Evolutionary conservation across 2,329 filamentous ascomycete genomes (phyloP).

Genomic region (Thelonectria olida): DNA sequence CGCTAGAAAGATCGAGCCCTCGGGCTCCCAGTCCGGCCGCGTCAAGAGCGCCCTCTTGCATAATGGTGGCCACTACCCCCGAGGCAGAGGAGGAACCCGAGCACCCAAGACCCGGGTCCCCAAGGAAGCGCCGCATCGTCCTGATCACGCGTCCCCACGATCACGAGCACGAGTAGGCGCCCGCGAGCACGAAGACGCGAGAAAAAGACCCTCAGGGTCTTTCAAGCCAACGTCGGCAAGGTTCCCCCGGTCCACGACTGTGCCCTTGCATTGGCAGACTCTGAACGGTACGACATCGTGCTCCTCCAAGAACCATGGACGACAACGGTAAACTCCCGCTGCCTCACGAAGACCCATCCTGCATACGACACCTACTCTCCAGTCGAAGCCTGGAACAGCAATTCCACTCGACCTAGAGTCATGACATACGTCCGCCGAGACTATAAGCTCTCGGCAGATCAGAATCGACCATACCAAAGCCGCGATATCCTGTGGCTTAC

Average conservation of each 20-base stretch:
- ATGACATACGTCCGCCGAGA: slow-evolving; percentile 26
- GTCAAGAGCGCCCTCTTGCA: no score
- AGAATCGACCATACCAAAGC: slow-evolving; percentile 17
- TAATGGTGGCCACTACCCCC: no score
- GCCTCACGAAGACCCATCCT: slow-evolving; percentile 24
- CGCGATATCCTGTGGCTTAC: slow-evolving; percentile 26
- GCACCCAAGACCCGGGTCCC: no score
- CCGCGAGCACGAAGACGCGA: neutral
- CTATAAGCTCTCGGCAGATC: slow-evolving; percentile 18
- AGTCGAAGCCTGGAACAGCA: slow-evolving; percentile 22
- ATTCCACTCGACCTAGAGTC: slow-evolving; percentile 22
- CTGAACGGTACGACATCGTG: slow-evolving; percentile 24
- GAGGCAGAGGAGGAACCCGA: no score
- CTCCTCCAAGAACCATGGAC: slow-evolving; percentile 29
- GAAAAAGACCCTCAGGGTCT: slow-evolving; percentile 4
- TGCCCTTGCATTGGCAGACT: slow-evolving; percentile 25
- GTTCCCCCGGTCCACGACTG: slow-evolving; percentile 19
- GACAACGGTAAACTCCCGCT: slow-evolving; percentile 6
- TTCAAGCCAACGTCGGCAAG: slow-evolving; percentile 28
- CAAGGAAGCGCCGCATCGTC: no score
- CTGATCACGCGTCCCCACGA: no score
- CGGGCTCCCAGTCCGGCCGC: no score
- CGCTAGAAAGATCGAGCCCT: no score
- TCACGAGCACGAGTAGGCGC: neutral
- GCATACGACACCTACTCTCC: slow-evolving; percentile 18